Conservation (phyloP, 148 eudicot species). For the Rheum nobile region DNA sequence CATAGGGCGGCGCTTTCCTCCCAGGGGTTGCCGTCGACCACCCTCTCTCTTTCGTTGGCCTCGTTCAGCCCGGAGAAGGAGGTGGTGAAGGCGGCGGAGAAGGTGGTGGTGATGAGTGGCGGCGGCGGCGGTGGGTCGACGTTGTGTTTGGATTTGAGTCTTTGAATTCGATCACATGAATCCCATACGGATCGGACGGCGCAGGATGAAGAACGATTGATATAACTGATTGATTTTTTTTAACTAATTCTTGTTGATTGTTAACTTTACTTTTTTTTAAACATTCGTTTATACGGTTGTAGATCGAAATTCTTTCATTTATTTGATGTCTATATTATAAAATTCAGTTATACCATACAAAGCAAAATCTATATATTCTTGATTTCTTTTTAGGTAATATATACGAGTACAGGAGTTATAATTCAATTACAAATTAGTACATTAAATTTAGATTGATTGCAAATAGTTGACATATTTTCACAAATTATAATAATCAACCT, state of each 20-base stretch:
- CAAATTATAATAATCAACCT: too few species aligned
- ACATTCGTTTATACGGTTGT: neutral
- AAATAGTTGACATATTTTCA: too few species aligned
- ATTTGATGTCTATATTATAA: neutral
- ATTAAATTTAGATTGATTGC: too few species aligned
- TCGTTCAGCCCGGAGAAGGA: neutral
- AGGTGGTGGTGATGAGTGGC: neutral
- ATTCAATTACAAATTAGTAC: too few species aligned
- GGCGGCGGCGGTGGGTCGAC: slow-evolving; percentile 8
- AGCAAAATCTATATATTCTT: too few species aligned
- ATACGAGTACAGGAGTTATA: too few species aligned
- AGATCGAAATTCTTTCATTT: neutral
- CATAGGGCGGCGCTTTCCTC: slow-evolving; percentile 12
- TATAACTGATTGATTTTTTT: slow-evolving; percentile 6
- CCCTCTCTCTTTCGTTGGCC: slow-evolving; percentile 4
- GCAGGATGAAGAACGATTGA: slow-evolving; percentile 9
- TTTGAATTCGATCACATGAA: slow-evolving; percentile 1
- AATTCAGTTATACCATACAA: neutral
- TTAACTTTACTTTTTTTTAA: neutral
- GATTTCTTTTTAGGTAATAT: too few species aligned
- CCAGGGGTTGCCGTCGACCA: neutral
- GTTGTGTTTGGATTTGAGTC: slow-evolving; percentile 33
- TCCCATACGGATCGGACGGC: slow-evolving; percentile 26
- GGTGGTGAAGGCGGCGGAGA: slow-evolving; percentile 1
- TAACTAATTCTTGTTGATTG: neutral